Conservation (phyloP, 306 rosid genomes). For the Cucurbita moschata region DNA sequence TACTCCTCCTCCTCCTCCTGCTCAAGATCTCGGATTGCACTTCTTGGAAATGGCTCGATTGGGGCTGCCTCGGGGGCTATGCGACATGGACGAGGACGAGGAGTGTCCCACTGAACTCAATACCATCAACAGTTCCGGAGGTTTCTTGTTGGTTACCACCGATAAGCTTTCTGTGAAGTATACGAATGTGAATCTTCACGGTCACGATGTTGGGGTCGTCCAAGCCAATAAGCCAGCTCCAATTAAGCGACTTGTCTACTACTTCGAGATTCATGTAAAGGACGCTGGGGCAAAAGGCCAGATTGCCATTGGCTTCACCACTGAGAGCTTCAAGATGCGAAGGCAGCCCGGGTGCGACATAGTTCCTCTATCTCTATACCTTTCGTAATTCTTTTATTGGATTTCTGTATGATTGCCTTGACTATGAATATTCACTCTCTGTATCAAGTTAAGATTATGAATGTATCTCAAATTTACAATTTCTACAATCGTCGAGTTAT, state of each 20-base stretch:
- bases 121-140: slow-evolving; percentile 88
- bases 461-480: background rate
- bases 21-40: slow-evolving; percentile 45
- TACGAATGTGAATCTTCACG: slow-evolving; percentile 57
- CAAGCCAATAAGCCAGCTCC: slow-evolving; percentile 82
- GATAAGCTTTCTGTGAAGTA: slow-evolving; percentile 85
- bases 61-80: slow-evolving; percentile 18
- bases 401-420: background rate
- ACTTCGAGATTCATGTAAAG: slow-evolving; percentile 79
- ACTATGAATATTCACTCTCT: background rate
- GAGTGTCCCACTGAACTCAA: slow-evolving; percentile 73
- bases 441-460: background rate
- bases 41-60: slow-evolving; percentile 47
- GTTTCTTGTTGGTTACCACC: slow-evolving; percentile 58
- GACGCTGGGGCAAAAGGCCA: slow-evolving; percentile 87
- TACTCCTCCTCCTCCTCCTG: background rate
- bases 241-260: slow-evolving; percentile 58
- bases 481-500: background rate
- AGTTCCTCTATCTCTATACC: background rate
- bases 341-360: slow-evolving; percentile 77
- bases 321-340: slow-evolving; percentile 78
- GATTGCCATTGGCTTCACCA: slow-evolving; percentile 82
- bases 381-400: background rate
- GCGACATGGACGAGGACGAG: slow-evolving; percentile 47
- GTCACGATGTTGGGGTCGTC: slow-evolving; percentile 89